Percentiles rank a stretch among this genome's conserved stretches.
phyloP scores from a whole-genome alignment of 208 protist genomes.

The Wallacemonas sp. region DNA sequence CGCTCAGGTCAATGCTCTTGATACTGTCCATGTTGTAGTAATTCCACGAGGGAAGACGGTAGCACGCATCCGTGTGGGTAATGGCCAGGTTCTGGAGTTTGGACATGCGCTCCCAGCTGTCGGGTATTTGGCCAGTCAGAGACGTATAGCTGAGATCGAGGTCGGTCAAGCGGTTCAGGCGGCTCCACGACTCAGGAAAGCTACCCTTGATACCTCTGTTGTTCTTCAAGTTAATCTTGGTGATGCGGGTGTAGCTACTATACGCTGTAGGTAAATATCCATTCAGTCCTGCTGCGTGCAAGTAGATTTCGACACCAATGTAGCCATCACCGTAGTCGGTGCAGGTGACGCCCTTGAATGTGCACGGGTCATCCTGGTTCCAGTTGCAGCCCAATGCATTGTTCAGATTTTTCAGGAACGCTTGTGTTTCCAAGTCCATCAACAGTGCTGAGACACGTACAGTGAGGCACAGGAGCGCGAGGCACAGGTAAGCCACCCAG shows the following conservation, averaged over 20 bases:
- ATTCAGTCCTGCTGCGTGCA: not conserved
- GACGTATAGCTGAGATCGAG: slow-evolving; percentile 29
- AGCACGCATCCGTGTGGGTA: slow-evolving; percentile 22
- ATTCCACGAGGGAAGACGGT: slow-evolving; percentile 9
- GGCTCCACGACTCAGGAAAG: slow-evolving; percentile 12
- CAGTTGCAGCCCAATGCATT: not conserved
- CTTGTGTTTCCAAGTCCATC: no score
- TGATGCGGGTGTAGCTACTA: not conserved
- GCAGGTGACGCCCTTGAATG: slow-evolving; percentile 1
- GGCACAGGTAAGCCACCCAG: no score
- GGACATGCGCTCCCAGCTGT: slow-evolving; percentile 23
- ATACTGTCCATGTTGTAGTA: slow-evolving; percentile 18
- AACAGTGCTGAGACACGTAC: not conserved
- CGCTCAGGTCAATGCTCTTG: slow-evolving; percentile 9
- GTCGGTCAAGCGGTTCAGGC: not conserved
- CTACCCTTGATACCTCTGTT: slow-evolving; percentile 14
- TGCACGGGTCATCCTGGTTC: not conserved
- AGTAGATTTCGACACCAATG: not conserved
- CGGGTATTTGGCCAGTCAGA: slow-evolving; percentile 15
- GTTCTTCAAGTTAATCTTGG: slow-evolving; percentile 21
- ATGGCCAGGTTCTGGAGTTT: slow-evolving; percentile 12
- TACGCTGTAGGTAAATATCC: not conserved
- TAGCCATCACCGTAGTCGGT: not conserved
- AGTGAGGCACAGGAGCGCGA: not conserved
- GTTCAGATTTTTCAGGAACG: not conserved